Percentiles rank a stretch among this genome's conserved stretches.
Conservation (phyloP, 164 flowering plant species). For the Vitis riparia region DNA sequence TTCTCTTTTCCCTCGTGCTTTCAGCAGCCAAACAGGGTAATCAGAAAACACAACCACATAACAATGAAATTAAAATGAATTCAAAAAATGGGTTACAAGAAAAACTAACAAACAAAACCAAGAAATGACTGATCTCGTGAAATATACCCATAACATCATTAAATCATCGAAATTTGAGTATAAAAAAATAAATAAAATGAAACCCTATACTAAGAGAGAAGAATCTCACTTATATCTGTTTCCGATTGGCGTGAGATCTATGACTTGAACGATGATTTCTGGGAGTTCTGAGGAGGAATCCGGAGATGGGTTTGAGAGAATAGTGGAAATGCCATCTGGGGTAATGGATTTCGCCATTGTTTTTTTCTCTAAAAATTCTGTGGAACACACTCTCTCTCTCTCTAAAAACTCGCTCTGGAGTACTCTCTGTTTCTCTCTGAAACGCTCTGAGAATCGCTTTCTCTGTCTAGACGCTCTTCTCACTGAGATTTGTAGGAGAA, state of each 20-base stretch:
- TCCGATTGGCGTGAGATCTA: constrained; percentile 79
- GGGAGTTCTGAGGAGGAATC: constrained; percentile 57
- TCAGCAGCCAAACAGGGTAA: too few species aligned
- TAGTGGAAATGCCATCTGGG: constrained; percentile 63
- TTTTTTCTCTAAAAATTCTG: not conserved
- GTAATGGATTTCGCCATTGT: constrained; percentile 53
- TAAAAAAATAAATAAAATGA: not conserved
- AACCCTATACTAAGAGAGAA: not conserved
- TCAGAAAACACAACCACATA: too few species aligned
- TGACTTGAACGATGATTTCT: constrained; percentile 69
- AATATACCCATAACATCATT: too few species aligned
- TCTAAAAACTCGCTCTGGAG: not conserved
- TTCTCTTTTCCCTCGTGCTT: too few species aligned
- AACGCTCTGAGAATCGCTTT: constrained; percentile 3
- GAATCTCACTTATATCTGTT: constrained; percentile 62
- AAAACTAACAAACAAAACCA: too few species aligned
- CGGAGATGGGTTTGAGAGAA: constrained; percentile 69
- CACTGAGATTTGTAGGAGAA: too few species aligned
- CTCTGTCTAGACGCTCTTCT: not conserved
- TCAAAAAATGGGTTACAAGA: too few species aligned
- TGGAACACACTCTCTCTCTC: not conserved
- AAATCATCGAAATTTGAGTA: not conserved
- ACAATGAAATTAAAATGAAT: too few species aligned
- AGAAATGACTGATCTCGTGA: too few species aligned
- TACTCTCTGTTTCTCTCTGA: constrained; percentile 10